These are phyloP conservation scores for Alternaria burnsii DNA, from an alignment of 2,329 filamentous ascomycete species.

Conservation along the genomic window DNA sequence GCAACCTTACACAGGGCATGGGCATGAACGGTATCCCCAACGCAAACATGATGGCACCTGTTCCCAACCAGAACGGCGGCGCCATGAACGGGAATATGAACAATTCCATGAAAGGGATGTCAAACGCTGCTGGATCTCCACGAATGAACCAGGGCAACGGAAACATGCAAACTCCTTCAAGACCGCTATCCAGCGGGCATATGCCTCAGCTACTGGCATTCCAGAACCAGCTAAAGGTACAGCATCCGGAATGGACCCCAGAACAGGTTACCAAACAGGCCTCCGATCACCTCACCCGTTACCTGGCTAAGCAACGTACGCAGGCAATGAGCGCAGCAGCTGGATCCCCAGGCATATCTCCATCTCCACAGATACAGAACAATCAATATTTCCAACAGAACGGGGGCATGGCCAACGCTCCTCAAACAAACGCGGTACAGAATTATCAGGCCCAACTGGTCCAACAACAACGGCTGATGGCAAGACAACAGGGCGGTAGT, in stretches of 20 bases:
- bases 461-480: slow-evolving; percentile 50
- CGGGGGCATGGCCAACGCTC: slow-evolving; percentile 39
- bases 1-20: slow-evolving; percentile 43
- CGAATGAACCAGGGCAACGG: slow-evolving; percentile 43
- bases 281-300: slow-evolving; percentile 45
- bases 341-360: slow-evolving; percentile 42
- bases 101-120: slow-evolving; percentile 46
- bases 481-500: slow-evolving; percentile 42
- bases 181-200: slow-evolving; percentile 44
- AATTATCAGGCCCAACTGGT: slow-evolving; percentile 50
- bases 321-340: slow-evolving; percentile 51
- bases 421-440: slow-evolving; percentile 46
- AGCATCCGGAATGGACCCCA: slow-evolving; percentile 48
- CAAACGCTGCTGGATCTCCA: slow-evolving; percentile 47
- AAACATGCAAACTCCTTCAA: slow-evolving; percentile 40
- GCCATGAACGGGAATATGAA: slow-evolving; percentile 46
- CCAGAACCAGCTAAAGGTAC: slow-evolving; percentile 43
- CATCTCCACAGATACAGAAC: slow-evolving; percentile 45
- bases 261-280: slow-evolving; percentile 48
- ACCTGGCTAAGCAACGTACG: slow-evolving; percentile 44
- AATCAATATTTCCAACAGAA: slow-evolving; percentile 47
- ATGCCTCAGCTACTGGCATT: slow-evolving; percentile 46
- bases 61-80: slow-evolving; percentile 45
- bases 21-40: slow-evolving; percentile 48
- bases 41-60: slow-evolving; percentile 46